Evolutionary conservation across 805 yeast genomes (phyloP).

Genomic region (Spathaspora passalidarum): DNA sequence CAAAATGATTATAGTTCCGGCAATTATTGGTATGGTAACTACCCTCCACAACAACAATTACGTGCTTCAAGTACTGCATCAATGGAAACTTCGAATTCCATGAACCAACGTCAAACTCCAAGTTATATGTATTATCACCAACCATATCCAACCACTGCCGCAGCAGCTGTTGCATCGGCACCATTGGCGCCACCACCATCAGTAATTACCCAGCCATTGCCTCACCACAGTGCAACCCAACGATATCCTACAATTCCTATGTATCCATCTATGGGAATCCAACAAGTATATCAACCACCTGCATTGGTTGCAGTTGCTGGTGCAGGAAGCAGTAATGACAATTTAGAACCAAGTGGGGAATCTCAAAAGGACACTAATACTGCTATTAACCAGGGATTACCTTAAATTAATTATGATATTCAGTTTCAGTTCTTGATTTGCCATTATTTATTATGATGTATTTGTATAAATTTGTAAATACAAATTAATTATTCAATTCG

Average conservation of each 20-base stretch:
- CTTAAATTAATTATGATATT: background rate
- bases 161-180: background rate
- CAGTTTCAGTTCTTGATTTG: background rate
- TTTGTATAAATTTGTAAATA: background rate
- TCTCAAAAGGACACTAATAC: slow-evolving; percentile 1
- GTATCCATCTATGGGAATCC: background rate
- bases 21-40: slow-evolving; percentile 10
- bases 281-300: slow-evolving; percentile 1
- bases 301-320: background rate
- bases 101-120: background rate
- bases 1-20: slow-evolving; percentile 8
- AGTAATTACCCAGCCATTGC: background rate
- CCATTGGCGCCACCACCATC: background rate
- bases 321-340: background rate
- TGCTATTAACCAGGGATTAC: background rate
- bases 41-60: slow-evolving; percentile 4
- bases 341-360: background rate
- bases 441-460: background rate
- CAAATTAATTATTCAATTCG: too few relatives aligned
- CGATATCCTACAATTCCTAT: slow-evolving; percentile 3
- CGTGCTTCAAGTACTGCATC: slow-evolving; percentile 3
- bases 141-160: background rate
- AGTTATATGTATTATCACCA: slow-evolving; percentile 6
- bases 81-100: background rate
- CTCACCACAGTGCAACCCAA: background rate